A percentile compares a stretch with the other conserved stretches of the same genome.
Conservation (phyloP, 371 early-diverging fungal genomes). For the Mortierella sp. region DNA sequence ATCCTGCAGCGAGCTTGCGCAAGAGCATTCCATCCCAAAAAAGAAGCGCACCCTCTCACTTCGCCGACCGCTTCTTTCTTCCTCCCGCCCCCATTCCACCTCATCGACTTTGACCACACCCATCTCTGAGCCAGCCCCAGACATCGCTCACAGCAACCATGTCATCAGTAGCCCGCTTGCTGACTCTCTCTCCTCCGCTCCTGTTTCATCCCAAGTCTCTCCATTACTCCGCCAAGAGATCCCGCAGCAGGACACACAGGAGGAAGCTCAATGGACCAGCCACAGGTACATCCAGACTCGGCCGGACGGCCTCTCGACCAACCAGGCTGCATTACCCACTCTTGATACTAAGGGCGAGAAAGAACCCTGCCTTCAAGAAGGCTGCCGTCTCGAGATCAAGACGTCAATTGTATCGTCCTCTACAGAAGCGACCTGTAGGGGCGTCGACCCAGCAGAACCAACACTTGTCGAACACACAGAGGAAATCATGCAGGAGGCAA, state of each 20-base stretch:
- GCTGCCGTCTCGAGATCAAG: background rate
- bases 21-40: slow-evolving; percentile 9
- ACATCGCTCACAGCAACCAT: background rate
- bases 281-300: background rate
- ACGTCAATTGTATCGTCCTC: background rate
- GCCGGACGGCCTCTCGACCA: background rate
- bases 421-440: slow-evolving; percentile 3
- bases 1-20: background rate
- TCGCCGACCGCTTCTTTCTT: slow-evolving; percentile 15
- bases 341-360: slow-evolving; percentile 12
- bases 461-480: background rate
- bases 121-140: background rate
- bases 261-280: background rate
- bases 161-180: background rate
- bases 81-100: slow-evolving; percentile 3
- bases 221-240: background rate
- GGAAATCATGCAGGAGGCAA: slow-evolving; percentile 4
- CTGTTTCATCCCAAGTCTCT: background rate
- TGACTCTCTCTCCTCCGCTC: background rate
- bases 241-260: slow-evolving; percentile 1
- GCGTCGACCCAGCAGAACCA: background rate
- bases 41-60: slow-evolving; percentile 31
- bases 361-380: slow-evolving; percentile 21
- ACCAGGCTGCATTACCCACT: slow-evolving; percentile 6
- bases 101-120: background rate